Evolutionary conservation across 352 stramenopile genomes (phyloP).

Genomic region (Plasmopara muralis): DNA sequence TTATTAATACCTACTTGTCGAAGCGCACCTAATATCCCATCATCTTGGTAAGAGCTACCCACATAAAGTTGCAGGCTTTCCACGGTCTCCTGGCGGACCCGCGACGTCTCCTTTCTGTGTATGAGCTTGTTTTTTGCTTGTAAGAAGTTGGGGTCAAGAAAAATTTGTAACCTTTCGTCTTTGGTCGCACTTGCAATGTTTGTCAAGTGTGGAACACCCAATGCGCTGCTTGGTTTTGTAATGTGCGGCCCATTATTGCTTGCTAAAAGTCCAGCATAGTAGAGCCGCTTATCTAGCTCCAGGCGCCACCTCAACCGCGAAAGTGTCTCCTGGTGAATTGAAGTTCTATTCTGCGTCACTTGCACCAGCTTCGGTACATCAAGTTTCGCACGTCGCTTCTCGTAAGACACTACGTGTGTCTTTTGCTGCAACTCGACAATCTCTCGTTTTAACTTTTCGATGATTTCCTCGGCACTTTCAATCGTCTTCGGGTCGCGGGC

Average conservation of each 20-base stretch:
- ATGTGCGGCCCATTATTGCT: constrained; percentile 7
- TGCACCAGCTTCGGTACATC: constrained; percentile 39
- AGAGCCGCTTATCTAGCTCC: constrained; percentile 53
- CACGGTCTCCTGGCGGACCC: no score
- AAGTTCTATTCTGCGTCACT: constrained; percentile 58
- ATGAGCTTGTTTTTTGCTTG: no score
- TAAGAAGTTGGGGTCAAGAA: constrained; percentile 36
- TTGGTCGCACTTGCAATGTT: constrained; percentile 4
- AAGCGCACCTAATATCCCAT: no score
- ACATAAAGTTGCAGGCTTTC: no score
- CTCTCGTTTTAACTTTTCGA: no score
- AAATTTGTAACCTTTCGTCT: neutral
- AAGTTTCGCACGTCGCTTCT: no score
- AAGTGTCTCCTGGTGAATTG: constrained; percentile 60
- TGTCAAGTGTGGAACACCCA: constrained; percentile 13
- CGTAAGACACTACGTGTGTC: no score
- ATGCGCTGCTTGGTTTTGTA: neutral
- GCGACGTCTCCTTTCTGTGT: no score
- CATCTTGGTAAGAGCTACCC: no score
- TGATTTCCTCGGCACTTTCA: constrained; percentile 31
- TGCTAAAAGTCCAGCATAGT: constrained; percentile 23
- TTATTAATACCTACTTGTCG: no score
- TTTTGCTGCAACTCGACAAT: no score
- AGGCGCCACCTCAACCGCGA: constrained; percentile 59
- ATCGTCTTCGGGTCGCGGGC: constrained; percentile 75